These are phyloP conservation scores for Smallanthus sonchifolius DNA, from an alignment of 129 eudicot genomes.

Conservation along the genomic window DNA sequence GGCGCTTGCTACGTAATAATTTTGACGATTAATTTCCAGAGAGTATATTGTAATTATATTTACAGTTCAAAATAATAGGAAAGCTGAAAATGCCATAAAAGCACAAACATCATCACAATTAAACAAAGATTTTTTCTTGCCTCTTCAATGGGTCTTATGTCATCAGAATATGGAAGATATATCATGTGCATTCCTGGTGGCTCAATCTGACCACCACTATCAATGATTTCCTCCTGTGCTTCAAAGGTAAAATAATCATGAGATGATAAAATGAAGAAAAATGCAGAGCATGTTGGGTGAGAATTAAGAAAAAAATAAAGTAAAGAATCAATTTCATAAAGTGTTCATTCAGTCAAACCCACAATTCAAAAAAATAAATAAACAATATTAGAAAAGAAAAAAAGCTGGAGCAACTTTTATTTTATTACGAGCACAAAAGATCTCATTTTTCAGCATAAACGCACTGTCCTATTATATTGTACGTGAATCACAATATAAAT, in stretches of 20 bases:
- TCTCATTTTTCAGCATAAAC: not conserved
- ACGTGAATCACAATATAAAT: not conserved
- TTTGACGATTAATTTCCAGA: not conserved
- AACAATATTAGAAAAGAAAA: too few relatives aligned
- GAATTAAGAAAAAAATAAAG: not conserved
- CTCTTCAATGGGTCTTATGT: slow-evolving; percentile 86
- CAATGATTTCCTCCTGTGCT: slow-evolving; percentile 75
- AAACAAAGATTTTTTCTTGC: slow-evolving; percentile 23
- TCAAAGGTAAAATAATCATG: slow-evolving; percentile 6
- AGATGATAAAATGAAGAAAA: not conserved
- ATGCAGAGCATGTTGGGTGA: not conserved
- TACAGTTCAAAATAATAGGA: not conserved
- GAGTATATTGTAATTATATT: not conserved
- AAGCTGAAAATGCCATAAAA: slow-evolving; percentile 15
- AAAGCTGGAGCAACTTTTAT: not conserved
- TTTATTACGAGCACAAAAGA: not conserved
- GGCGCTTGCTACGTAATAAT: not conserved
- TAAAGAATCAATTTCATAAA: not conserved
- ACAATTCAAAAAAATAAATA: not conserved
- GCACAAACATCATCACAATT: slow-evolving; percentile 1
- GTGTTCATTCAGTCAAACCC: not conserved
- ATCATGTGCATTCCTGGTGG: slow-evolving; percentile 99
- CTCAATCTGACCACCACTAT: slow-evolving; percentile 86
- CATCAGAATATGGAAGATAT: slow-evolving; percentile 95
- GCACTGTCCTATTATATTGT: not conserved